Base-by-base conservation (phyloP, 2,329 filamentous ascomycete species). In the Monilinia fructicola region DNA sequence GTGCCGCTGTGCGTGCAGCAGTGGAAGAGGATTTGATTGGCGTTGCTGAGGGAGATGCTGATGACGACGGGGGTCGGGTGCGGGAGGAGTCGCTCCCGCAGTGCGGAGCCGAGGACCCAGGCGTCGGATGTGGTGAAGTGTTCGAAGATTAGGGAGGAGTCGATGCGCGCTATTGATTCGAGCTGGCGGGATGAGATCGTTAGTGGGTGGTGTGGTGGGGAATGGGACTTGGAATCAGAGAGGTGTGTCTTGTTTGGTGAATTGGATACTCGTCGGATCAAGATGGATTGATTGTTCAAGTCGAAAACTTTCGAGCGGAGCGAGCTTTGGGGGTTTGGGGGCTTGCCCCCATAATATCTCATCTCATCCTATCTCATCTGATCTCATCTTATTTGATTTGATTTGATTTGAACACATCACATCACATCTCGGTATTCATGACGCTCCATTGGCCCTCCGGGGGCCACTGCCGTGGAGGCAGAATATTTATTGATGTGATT, bases 11-110 rank as follows among this genome's bases (percentile, higher is more conserved):
- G 85, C 0, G 88, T 89, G 4, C 85, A 86, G 67, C 82, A 81
- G 76, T 93, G 90, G 81, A 92, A 94, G 26, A 94, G 78, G 1
- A 86, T 80, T 72, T 90, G 88, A 59, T 78, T 76, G 71, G 77
- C 78, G 73, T 85, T 83, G 67, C 85, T 80, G n/a, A 88, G 81
- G 42, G 83, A 80, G 77, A 91, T 90, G 74, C 85, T 85, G 73
- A 91, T 85, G 44, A 90, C 79, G 28, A 83, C 82, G 0, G 87
- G 82, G 55, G 82, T 81, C 10, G 81, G 73, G 66, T 85, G 81
- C 7, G 83, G 80, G 40, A 84, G 78, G 10, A 91, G 84, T n/a
- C 87, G 83, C 50, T 82, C 84, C 72, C 88, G 85, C 35, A 91
- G 82, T 26, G 87, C 83, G 69, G 84, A 83, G 67, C 89, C 89